A percentile compares a stretch with the other conserved stretches of the same genome.
Conservation (phyloP, 176 grass and related monocot species). For the Ensete glaucum region DNA sequence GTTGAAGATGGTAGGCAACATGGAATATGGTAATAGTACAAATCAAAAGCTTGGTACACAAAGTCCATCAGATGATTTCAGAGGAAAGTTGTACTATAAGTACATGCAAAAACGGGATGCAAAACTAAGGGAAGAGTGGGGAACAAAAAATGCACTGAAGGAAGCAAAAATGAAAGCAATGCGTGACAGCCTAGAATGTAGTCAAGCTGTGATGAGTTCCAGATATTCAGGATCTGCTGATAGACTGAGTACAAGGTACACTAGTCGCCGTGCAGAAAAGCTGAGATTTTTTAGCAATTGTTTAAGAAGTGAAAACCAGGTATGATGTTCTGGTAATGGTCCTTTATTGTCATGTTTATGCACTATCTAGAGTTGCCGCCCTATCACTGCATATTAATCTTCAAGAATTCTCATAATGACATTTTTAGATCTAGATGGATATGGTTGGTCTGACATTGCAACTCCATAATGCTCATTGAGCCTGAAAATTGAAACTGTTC, state of each 20-base stretch:
- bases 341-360: neutral
- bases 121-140: constrained; percentile 84
- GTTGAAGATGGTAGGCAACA: constrained; percentile 59
- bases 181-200: constrained; percentile 73
- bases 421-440: neutral
- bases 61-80: constrained; percentile 59
- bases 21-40: constrained; percentile 32
- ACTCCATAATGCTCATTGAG: neutral
- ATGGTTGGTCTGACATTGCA: neutral
- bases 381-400: neutral
- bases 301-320: constrained; percentile 40
- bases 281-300: constrained; percentile 29
- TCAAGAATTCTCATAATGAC: neutral
- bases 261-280: constrained; percentile 35
- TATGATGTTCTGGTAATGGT: neutral
- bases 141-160: constrained; percentile 57
- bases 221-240: constrained; percentile 52
- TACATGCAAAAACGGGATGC: constrained; percentile 87
- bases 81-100: constrained; percentile 92
- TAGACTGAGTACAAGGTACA: constrained; percentile 26
- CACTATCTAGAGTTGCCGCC: neutral
- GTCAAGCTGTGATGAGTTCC: constrained; percentile 64
- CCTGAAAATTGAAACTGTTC: neutral
- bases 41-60: constrained; percentile 47
- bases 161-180: constrained; percentile 82